Evolutionary conservation across 75 land plant genomes (phyloP), one percentile per base, ranked within the genome.

Genomic region (Sequoia sempervirens): DNA sequence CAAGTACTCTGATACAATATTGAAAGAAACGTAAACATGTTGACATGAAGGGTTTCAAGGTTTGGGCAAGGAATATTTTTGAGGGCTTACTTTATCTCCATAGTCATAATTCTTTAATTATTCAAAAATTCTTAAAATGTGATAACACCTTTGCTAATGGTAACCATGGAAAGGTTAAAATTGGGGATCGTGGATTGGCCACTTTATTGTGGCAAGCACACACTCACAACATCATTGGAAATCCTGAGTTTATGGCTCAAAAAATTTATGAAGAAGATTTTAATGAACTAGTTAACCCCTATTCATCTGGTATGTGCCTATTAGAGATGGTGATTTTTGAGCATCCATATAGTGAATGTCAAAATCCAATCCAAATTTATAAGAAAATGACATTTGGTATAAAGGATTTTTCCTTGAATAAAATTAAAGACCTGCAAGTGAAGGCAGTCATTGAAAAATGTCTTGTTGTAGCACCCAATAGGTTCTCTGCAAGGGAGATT

Each of bases 71-170:
- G 52, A 92, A 56, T 86, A n/a, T 92, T 86, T 41, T 92, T 38
- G 58, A 46, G 23, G 96, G 96, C 32, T 83, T 94, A 43, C 84
- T 85, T 20, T 96, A 96, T 90, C 95, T 96, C 40, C 96, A 96
- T 79, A 85, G 93, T 80, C 96, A 94, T 23, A 88, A 88, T 82
- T 96, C 95, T 4, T 88, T 95, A 0, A 89, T 96, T 41, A 88
- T 96, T 61, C 98, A 96, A 69, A 89, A 94, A 30, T 94, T 94
- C 41, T 83, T 96, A 83, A 96, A 90, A 74, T 94, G 96, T 87
- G 98, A 96, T 80, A 94, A 94, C 82, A 90, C 94, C 18, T 96
- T 96, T 84, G 87, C 94, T 56, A 96, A 96, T 88, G 96, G 96
- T 18, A 91, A 94, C 81, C 83, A 87, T 83, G 98, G 98, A 30